Evolutionary conservation across 495 filamentous ascomycete genomes (phyloP), one percentile per base, ranked within the genome.

Genomic region (Trypethelium eluteriae): DNA sequence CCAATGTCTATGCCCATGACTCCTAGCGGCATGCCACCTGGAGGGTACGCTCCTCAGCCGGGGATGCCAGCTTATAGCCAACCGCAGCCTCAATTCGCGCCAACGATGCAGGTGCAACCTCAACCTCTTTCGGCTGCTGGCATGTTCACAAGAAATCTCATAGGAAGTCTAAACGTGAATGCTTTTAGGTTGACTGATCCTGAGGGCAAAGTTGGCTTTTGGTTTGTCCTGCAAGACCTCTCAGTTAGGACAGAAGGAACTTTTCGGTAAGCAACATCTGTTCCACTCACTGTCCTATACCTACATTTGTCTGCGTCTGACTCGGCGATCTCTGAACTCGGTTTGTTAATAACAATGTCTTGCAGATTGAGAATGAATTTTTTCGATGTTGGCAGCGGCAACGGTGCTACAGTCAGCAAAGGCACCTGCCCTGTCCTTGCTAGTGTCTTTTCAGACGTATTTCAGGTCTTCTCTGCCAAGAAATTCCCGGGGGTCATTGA

Each of bases 401-500:
- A 65, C 38, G 70, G 72, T 41, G 32, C 53, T 32, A 49, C 12
- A 6, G 81, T 96, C 68, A 97, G 94, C 75, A 88, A 85, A 36
- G 89, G 88, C 56, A 86, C 84, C 47, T 91, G 92, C 0, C 91
- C 89, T 0, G 88, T 98, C 36, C 84, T 98, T 2, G 94, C 94
- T 2, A 89, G 87, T 2, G 89, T 88, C 70, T 98, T 94, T 75
- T 92, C 88, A 44, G 90, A 96, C 14, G 82, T 85, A 18, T 98
- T 98, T 82, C 90, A 94, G 68, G 94, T 98, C 56, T 98, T 87
- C 76, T 92, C 88, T 4, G 94, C 94, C 41, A 98, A 98, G 83
- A 96, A 96, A 70, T 98, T 98, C 81, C 93, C 94, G 0, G 94
- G 94, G 66, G 94, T 98, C 1, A 95, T 96, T 69, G 93, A 97